Conservation (phyloP, 73 alveolate species). For the Paramecium octaurelia region DNA sequence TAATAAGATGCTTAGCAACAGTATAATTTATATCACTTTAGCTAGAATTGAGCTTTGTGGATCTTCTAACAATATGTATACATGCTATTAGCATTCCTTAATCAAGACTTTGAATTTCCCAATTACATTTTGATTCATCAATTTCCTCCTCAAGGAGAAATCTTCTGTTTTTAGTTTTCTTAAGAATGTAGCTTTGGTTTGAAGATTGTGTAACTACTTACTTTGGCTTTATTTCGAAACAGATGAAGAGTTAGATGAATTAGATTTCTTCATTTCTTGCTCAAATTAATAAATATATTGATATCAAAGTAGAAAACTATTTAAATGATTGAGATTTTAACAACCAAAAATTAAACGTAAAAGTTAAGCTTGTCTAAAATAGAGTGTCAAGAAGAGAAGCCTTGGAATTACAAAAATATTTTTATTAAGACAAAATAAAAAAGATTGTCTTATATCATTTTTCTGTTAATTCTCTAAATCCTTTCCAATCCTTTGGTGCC, state of each 20-base stretch:
- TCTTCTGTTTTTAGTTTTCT: conserved; percentile 23
- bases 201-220: neutral
- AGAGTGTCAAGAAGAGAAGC: neutral
- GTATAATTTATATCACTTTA: neutral
- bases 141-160: conserved; percentile 14
- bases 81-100: neutral
- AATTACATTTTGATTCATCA: neutral
- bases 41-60: neutral
- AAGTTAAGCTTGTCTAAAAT: neutral
- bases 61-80: conserved; percentile 24
- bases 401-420: neutral
- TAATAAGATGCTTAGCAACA: neutral
- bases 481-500: conserved; percentile 90
- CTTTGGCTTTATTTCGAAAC: neutral
- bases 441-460: conserved; percentile 66
- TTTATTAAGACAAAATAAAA: neutral
- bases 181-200: neutral
- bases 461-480: conserved; percentile 80
- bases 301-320: neutral
- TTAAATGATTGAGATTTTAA: neutral
- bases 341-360: neutral
- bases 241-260: neutral
- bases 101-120: neutral
- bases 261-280: neutral
- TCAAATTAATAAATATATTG: neutral